Evolutionary conservation across 2,329 filamentous ascomycete genomes (phyloP).

Genomic region (Aspergillus uvarum): DNA sequence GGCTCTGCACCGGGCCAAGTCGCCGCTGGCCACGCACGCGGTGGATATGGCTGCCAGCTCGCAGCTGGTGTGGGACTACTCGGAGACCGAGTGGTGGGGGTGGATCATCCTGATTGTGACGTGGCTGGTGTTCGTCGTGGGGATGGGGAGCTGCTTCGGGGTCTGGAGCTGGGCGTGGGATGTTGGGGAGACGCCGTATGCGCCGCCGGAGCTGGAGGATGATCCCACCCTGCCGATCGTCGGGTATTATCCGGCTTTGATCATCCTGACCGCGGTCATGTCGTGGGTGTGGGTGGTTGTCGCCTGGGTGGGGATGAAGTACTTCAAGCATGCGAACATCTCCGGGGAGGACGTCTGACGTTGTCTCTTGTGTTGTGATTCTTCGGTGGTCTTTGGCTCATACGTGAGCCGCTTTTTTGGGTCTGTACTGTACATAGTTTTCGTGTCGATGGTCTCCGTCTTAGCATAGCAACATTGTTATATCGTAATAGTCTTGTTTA

Average conservation of each 20-base stretch:
- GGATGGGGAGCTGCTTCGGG: slow-evolving; percentile 92
- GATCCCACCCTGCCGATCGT: slow-evolving; percentile 93
- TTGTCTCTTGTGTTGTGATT: not conserved
- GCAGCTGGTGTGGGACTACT: slow-evolving; percentile 72
- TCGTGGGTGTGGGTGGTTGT: slow-evolving; percentile 98
- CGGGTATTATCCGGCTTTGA: slow-evolving; percentile 92
- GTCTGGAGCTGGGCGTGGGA: slow-evolving; percentile 99
- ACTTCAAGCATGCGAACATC: slow-evolving; percentile 96
- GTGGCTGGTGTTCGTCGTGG: slow-evolving; percentile 93
- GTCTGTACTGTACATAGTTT: too few species aligned
- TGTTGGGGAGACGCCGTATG: slow-evolving; percentile 92
- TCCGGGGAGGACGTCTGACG: slow-evolving; percentile 57
- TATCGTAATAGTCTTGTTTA: not conserved
- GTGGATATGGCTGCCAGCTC: slow-evolving; percentile 38
- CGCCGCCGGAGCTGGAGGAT: slow-evolving; percentile 90
- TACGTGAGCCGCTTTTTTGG: too few species aligned
- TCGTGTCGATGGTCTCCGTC: too few species aligned
- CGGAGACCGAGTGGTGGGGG: slow-evolving; percentile 96
- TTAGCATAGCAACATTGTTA: too few species aligned
- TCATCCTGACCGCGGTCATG: slow-evolving; percentile 92
- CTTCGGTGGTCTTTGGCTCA: too few species aligned
- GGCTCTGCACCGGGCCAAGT: slow-evolving; percentile 36
- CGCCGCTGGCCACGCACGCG: slow-evolving; percentile 39
- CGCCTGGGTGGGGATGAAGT: slow-evolving; percentile 99
- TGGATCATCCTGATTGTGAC: slow-evolving; percentile 90